These are phyloP conservation scores for Hymenoscyphus repandus DNA, from an alignment of 2,329 filamentous ascomycete species.

Conservation along the genomic window DNA sequence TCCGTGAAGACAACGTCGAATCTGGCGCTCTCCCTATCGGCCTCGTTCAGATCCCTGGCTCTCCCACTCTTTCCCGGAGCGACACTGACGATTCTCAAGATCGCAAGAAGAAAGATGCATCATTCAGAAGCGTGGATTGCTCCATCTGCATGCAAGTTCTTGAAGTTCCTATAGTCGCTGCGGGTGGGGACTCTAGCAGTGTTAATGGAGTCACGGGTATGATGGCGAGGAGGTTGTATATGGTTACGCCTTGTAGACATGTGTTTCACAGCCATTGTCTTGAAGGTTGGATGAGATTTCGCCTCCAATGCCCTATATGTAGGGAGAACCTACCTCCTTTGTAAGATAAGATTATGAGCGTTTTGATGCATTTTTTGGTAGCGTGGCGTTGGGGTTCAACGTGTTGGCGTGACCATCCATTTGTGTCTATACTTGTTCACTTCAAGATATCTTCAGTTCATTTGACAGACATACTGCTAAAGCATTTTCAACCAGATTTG, in stretches of 20 bases:
- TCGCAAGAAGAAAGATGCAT: conserved; percentile 41
- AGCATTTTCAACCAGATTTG: too few relatives aligned
- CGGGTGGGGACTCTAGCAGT: conserved; percentile 44
- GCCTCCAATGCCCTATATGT: conserved; percentile 92
- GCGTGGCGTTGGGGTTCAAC: neutral
- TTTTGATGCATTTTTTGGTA: neutral
- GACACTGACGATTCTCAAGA: conserved; percentile 18
- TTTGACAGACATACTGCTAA: too few relatives aligned
- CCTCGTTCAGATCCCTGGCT: conserved; percentile 39
- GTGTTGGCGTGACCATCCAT: too few relatives aligned
- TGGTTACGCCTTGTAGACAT: conserved; percentile 96
- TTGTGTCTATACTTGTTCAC: too few relatives aligned
- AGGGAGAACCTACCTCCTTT: conserved; percentile 82
- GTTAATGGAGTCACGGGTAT: conserved; percentile 57
- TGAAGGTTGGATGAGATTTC: conserved; percentile 93
- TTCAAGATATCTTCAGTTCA: too few relatives aligned
- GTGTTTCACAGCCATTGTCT: conserved; percentile 90
- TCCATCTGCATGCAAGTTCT: conserved; percentile 91
- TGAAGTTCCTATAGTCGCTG: conserved; percentile 75
- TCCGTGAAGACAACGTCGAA: conserved; percentile 78
- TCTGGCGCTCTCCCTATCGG: conserved; percentile 77
- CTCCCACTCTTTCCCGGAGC: conserved; percentile 19
- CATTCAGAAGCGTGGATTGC: conserved; percentile 66
- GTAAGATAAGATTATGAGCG: conserved; percentile 38
- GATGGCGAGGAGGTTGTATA: conserved; percentile 77